Conservation (phyloP, 345 rosid species). For the Alliaria petiolata region DNA sequence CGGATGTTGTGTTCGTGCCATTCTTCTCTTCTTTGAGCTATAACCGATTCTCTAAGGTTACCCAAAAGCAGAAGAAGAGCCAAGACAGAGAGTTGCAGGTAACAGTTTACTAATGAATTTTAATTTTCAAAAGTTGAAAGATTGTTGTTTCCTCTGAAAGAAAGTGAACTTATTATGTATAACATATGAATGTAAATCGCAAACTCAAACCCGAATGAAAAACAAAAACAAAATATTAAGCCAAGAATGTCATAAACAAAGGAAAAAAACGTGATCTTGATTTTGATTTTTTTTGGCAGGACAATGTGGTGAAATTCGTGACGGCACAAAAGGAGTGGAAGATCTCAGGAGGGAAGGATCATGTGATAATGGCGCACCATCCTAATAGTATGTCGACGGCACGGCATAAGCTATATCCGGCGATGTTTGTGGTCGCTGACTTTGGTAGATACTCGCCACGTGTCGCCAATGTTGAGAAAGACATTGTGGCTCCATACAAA, state of each 20-base stretch:
- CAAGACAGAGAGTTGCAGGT: conserved; percentile 50
- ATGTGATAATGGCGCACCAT: conserved; percentile 84
- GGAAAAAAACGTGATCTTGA: not conserved
- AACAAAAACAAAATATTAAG: too few species aligned
- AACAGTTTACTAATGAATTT: too few species aligned
- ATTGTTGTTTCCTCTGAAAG: too few species aligned
- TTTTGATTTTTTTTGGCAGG: conserved; percentile 30
- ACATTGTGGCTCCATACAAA: conserved; percentile 89
- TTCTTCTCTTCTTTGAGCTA: conserved; percentile 89
- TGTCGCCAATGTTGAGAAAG: conserved; percentile 80
- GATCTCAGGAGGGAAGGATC: conserved; percentile 72
- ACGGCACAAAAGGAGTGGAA: conserved; percentile 73
- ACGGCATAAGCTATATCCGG: conserved; percentile 73
- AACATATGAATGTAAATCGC: too few species aligned
- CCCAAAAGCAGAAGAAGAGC: conserved; percentile 57
- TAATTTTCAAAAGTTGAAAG: too few species aligned
- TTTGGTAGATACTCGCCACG: conserved; percentile 90
- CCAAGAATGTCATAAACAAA: not conserved
- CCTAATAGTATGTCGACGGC: conserved; percentile 88
- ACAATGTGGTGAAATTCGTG: conserved; percentile 55
- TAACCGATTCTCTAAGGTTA: conserved; percentile 63
- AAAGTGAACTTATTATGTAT: too few species aligned
- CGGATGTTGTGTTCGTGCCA: conserved; percentile 80
- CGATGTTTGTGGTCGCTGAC: conserved; percentile 78
- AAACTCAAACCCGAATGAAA: too few species aligned